phyloP scores from a whole-genome alignment of 495 filamentous ascomycete genomes.

The Saxophila tyrrhenica region DNA sequence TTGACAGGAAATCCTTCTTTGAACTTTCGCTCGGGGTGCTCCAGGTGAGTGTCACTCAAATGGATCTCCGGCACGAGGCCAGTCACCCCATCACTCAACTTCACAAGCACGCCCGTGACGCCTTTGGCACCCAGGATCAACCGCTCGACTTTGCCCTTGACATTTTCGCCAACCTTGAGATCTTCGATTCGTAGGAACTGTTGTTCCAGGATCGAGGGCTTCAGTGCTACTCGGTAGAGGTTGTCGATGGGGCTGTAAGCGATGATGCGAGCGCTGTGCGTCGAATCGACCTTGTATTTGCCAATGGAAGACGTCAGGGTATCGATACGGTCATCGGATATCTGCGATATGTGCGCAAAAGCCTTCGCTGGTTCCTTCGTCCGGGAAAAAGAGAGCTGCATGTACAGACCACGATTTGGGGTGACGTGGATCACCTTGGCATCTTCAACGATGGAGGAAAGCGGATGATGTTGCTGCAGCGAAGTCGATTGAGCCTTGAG shows the following conservation, averaged over 20 bases:
- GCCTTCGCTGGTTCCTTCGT: conserved; percentile 38
- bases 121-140: conserved; percentile 65
- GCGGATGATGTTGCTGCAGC: conserved; percentile 44
- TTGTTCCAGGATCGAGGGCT: conserved; percentile 70
- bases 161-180: conserved; percentile 64
- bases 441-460: conserved; percentile 64
- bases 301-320: conserved; percentile 62
- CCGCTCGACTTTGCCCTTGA: conserved; percentile 77
- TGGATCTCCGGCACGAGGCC: conserved; percentile 82
- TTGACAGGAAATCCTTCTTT: conserved; percentile 74
- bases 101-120: conserved; percentile 68
- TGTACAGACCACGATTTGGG: conserved; percentile 63
- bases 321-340: conserved; percentile 80
- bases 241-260: conserved; percentile 82
- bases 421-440: conserved; percentile 69
- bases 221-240: conserved; percentile 72
- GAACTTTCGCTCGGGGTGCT: conserved; percentile 94
- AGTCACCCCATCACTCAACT: conserved; percentile 71
- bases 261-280: conserved; percentile 69
- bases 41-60: conserved; percentile 72
- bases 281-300: conserved; percentile 61
- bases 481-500: conserved; percentile 11
- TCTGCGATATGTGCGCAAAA: conserved; percentile 85
- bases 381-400: conserved; percentile 62
- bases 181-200: conserved; percentile 85